Base-by-base conservation (phyloP, 768 basidiomycete species). In the Suillus americanus region DNA sequence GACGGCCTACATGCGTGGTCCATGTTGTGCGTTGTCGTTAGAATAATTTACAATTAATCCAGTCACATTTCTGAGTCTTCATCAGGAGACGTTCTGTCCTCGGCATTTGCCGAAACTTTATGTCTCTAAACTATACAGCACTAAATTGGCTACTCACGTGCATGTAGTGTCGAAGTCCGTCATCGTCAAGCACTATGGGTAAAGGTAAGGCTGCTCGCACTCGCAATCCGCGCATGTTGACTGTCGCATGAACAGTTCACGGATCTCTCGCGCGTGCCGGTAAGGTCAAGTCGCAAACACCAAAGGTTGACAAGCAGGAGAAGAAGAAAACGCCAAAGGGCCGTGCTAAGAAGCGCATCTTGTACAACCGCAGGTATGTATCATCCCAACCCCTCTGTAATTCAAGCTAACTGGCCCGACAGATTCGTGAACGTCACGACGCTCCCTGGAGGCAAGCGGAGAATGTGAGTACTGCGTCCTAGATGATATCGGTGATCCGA, bases 191-290 rank as follows among this genome's bases (percentile, higher is more conserved):
- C 61, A 41, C 56, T 14, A 41, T 61, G 40, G 62, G 56, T 41
- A 61, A 43, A 57, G 37, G 65, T 57, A 38, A 35, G 53, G 37
- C 41, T 60, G 25, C 45, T 45, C 48, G 25, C 45, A 23, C 8
- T 51, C 10, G 16, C 41, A 40, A 18, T 18, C 13, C 12, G 62
- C 37, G 25, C 55, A 55, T 66, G 56, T 48, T 64, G 53, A 60
- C 60, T 53, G 41, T 54, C 63, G 18, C 67, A 46, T 40, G 25
- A 59, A 41, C 72, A 95, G 95, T 97, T 83, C 95, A 98, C 91
- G 95, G 95, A 79, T 98, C 95, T 79, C 95, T 97, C 83, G 95
- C 95, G 83, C 95, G 95, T 86, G 95, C 95, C 78, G 96, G 96
- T 80, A 98, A 99, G 88, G 97, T 98, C 86, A 97, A 95, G 84